Conservation (phyloP, 352 stramenopile genomes). For the Phytophthora colocasiae region DNA sequence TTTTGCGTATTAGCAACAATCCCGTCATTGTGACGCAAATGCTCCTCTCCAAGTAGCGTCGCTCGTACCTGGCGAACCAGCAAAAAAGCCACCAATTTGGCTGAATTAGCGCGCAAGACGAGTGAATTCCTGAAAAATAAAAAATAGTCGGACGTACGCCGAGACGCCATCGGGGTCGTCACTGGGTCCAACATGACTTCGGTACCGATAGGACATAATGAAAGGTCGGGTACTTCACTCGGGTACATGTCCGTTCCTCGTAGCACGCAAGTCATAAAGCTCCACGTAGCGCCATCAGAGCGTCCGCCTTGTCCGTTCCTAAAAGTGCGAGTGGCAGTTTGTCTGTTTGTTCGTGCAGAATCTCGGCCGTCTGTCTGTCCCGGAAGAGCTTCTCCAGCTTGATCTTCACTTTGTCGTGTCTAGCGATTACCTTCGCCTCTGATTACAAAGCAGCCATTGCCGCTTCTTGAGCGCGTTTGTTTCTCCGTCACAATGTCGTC, state of each 20-base stretch:
- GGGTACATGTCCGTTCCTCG: conserved; percentile 59
- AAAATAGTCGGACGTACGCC: conserved; percentile 44
- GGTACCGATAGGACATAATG: conserved; percentile 83
- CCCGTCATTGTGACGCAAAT: conserved; percentile 67
- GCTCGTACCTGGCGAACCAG: conserved; percentile 55
- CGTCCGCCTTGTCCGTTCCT: conserved; percentile 41
- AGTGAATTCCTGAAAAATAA: conserved; percentile 1
- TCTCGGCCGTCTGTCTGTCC: conserved; percentile 25
- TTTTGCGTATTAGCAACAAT: conserved; percentile 75
- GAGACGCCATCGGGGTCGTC: conserved; percentile 82
- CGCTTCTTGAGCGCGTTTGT: conserved; percentile 70
- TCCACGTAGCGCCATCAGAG: conserved; percentile 73
- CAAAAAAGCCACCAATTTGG: too few relatives aligned
- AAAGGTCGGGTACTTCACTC: conserved; percentile 77
- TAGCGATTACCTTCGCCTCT: conserved; percentile 43
- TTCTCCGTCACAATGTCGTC: conserved; percentile 67
- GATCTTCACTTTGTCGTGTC: conserved; percentile 51
- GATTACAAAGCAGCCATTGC: conserved; percentile 63
- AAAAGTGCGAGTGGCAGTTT: neutral
- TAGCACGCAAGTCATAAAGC: conserved; percentile 44
- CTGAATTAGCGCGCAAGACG: too few relatives aligned
- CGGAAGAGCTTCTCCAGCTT: conserved; percentile 54
- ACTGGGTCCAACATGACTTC: conserved; percentile 85
- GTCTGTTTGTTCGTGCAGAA: conserved; percentile 31
- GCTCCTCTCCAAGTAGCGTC: conserved; percentile 70